phyloP scores from a whole-genome alignment of 768 basidiomycete species.

The Russula abietina region DNA sequence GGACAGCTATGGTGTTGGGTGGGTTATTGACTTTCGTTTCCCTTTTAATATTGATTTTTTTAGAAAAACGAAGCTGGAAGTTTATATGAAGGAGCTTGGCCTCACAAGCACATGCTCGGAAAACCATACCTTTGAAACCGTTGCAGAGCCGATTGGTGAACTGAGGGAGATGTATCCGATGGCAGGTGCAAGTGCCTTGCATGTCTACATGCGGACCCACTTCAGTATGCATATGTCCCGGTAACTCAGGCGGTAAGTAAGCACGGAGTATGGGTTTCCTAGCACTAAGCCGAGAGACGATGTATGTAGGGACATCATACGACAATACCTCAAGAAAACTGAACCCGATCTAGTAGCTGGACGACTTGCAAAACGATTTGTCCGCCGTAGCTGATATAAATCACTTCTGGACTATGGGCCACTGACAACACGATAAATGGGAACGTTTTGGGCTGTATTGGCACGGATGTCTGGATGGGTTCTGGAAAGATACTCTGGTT shows the following conservation, averaged over 20 bases:
- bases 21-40: background rate
- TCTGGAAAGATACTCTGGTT: background rate
- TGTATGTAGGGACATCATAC: background rate
- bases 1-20: background rate
- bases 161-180: background rate
- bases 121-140: background rate
- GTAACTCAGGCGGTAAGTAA: background rate
- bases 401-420: background rate
- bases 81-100: background rate
- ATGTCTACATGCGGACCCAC: background rate
- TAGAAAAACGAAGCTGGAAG: background rate
- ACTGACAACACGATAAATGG: background rate
- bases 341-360: background rate
- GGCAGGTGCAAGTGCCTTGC: background rate
- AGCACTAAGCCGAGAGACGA: background rate
- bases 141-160: background rate
- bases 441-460: background rate
- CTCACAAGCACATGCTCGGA: background rate
- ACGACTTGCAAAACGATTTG: background rate
- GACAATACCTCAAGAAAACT: background rate
- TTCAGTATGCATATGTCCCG: background rate
- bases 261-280: no score
- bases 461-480: background rate
- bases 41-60: background rate
- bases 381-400: background rate